Evolutionary conservation across 768 basidiomycete species (phyloP), one percentile per base, ranked within the genome.

Genomic region (Calvatia gigantea): DNA sequence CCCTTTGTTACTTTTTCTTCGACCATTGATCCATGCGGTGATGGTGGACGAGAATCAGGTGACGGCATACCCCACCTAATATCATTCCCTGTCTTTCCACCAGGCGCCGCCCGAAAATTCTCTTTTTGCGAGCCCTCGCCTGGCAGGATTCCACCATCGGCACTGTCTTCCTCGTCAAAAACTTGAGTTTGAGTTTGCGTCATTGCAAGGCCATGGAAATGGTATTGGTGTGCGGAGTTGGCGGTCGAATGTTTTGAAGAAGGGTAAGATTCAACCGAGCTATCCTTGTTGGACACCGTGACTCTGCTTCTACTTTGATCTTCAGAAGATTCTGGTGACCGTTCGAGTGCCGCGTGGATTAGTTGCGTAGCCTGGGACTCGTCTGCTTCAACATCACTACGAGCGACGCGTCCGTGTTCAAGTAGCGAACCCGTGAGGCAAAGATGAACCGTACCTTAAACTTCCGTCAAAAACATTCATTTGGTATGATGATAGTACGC

Each of bases 281-380:
- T 62, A 42, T 77, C 73, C 28, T 71, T 70, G 32, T 64, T 64
- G 32, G 31, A 43, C 23, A 12, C 37, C 21, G 11, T 19, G 9
- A 31, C 28, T 35, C 25, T 45, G 50, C 31, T 33, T 41, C 23
- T 37, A 19, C 14, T 9, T 27, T 17, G 44, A 38, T 28, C 12
- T 31, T 43, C 57, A 47, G 44, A 41, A 7, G 48, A 28, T 35
- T 19, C 41, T 17, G 54, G 55, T 0, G 51, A 56, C 21, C 43
- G 15, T 38, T 42, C 31, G 27, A 47, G 46, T 1, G 55, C 45
- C 7, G 44, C 37, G 17, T 49, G 51, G 15, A 47, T 46, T 25
- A 85, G 62, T 53, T 84, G 78, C 17, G 79, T 80, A 4, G 83
- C 73, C 58, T 85, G 84, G n/a, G 82, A 80, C 58, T 75, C 74